Percentiles rank a stretch among this genome's conserved stretches.
Evolutionary conservation across 495 filamentous ascomycete genomes (phyloP).

Genomic region (Penicillium paxilli): DNA sequence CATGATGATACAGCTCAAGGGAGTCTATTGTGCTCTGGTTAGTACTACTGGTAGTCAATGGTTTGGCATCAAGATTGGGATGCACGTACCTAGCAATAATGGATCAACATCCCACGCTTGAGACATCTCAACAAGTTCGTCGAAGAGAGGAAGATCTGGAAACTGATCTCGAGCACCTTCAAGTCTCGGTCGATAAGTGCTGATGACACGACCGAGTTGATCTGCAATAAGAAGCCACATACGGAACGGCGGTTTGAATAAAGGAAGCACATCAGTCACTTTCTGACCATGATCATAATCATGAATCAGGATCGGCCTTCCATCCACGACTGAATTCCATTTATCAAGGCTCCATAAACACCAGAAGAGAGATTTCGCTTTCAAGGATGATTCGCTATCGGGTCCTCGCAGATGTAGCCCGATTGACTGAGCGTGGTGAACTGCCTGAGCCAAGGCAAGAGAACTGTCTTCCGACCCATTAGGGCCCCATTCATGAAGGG

Average conservation of each 20-base stretch:
- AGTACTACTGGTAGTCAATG: background rate
- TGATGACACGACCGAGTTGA: constrained; percentile 58
- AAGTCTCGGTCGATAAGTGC: constrained; percentile 54
- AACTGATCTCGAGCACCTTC: constrained; percentile 31
- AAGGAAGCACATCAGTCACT: constrained; percentile 17
- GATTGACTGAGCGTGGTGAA: constrained; percentile 59
- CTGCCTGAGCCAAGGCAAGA: constrained; percentile 32
- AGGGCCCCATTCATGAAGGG: constrained; percentile 32
- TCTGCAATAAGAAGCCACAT: constrained; percentile 46
- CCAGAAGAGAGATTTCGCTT: constrained; percentile 54
- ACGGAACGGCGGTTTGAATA: constrained; percentile 32
- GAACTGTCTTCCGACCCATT: constrained; percentile 34
- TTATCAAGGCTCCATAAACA: constrained; percentile 64
- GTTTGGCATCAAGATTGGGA: no score
- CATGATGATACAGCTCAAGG: constrained; percentile 21
- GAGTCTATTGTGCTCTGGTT: constrained; percentile 10
- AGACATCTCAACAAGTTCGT: constrained; percentile 46
- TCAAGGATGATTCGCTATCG: constrained; percentile 21
- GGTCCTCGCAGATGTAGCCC: constrained; percentile 50
- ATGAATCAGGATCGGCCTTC: constrained; percentile 60
- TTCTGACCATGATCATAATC: constrained; percentile 53
- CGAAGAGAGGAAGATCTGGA: constrained; percentile 57
- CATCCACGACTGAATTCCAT: constrained; percentile 56
- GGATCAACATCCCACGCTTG: constrained; percentile 8
- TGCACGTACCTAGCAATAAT: constrained; percentile 11